Percentiles rank a stretch among this genome's conserved stretches.
Conservation (phyloP, 139 green algal genomes). For the Chlorella sp. region DNA sequence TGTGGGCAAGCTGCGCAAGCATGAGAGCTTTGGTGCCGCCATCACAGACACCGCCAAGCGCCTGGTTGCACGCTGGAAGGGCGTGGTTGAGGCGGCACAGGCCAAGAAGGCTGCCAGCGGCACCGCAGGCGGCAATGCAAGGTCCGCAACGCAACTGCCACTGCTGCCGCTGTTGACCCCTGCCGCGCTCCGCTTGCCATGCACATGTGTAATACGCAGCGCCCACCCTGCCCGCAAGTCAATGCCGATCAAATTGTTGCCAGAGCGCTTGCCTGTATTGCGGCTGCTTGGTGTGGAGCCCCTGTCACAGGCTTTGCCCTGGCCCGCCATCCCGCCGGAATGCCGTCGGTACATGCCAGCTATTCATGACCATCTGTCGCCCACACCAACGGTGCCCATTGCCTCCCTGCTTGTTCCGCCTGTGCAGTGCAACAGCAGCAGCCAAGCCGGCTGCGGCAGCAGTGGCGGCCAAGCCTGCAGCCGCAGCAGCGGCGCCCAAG, state of each 20-base stretch:
- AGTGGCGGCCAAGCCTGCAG: neutral
- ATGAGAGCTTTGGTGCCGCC: neutral
- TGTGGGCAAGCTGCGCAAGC: constrained; percentile 44
- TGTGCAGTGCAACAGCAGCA: neutral
- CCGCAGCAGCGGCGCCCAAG: neutral
- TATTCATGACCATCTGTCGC: no score
- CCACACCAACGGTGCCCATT: neutral
- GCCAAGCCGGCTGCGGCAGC: neutral
- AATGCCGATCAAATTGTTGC: no score
- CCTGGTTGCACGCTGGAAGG: constrained; percentile 49
- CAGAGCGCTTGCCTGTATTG: no score
- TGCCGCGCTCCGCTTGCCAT: neutral
- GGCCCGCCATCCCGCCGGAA: no score
- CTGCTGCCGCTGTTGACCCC: neutral
- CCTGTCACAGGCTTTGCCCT: no score
- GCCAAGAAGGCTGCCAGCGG: neutral
- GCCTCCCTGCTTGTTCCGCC: neutral
- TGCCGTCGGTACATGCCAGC: neutral
- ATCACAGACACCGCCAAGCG: constrained; percentile 23
- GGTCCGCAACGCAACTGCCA: neutral
- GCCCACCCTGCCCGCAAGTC: neutral
- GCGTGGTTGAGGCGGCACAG: constrained; percentile 25
- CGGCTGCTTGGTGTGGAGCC: no score
- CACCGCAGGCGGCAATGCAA: neutral
- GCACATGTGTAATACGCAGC: constrained; percentile 6